A percentile compares a stretch with the other conserved stretches of the same genome.
Evolutionary conservation across 1,284 basidiomycete species (phyloP).

Genomic region (Wolfiporia cocos): DNA sequence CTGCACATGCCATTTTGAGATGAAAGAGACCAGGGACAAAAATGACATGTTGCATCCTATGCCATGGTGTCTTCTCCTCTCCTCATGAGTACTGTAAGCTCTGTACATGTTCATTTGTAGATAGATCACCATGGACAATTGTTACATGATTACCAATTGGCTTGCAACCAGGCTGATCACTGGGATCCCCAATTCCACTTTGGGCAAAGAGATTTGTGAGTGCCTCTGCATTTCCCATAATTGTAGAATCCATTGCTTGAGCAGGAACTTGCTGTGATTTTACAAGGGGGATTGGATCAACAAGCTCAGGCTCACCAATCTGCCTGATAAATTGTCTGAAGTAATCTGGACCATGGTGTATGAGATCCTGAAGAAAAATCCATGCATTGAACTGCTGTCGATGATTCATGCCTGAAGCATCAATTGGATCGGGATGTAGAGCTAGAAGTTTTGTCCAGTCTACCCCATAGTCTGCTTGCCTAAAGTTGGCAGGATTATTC

Average conservation of each 20-base stretch:
- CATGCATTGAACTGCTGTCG: constrained; percentile 22
- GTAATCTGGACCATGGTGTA: constrained; percentile 18
- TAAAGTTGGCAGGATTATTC: constrained; percentile 7
- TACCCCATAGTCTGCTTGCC: not conserved
- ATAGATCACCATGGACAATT: constrained; percentile 23
- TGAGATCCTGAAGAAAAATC: constrained; percentile 19
- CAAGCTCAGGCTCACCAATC: constrained; percentile 17
- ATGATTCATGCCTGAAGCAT: constrained; percentile 11
- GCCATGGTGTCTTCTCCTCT: constrained; percentile 1
- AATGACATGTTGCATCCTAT: constrained; percentile 18
- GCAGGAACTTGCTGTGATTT: constrained; percentile 23
- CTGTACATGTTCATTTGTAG: constrained; percentile 15
- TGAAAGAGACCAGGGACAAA: constrained; percentile 32
- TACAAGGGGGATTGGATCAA: constrained; percentile 23
- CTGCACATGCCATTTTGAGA: constrained; percentile 31
- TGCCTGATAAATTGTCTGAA: constrained; percentile 14
- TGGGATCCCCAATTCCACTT: constrained; percentile 19
- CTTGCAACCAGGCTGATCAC: not conserved
- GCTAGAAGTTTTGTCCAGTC: constrained; percentile 4
- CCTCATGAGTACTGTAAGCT: constrained; percentile 3
- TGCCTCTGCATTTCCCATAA: constrained; percentile 18
- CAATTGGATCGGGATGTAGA: constrained; percentile 12
- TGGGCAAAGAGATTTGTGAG: constrained; percentile 21
- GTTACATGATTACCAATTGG: constrained; percentile 17
- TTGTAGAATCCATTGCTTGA: constrained; percentile 21